phyloP scores from a whole-genome alignment of 331 rosid genomes.

The Malus hybrid region DNA sequence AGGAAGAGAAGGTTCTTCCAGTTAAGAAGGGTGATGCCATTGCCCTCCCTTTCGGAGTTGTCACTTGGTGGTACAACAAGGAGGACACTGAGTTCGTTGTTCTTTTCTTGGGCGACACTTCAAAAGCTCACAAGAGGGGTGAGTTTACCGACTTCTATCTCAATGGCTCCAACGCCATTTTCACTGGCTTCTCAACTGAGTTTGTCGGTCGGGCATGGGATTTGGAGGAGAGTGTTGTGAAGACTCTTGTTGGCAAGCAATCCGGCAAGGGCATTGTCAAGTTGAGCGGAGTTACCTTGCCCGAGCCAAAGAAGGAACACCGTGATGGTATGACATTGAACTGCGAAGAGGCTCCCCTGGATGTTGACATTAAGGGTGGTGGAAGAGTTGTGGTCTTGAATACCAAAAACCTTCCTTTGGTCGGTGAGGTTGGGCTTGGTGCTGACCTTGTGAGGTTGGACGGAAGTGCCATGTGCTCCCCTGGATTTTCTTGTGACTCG shows the following conservation, averaged over 20 bases:
- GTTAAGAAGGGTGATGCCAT: constrained; percentile 76
- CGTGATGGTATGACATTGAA: constrained; percentile 59
- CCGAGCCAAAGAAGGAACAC: constrained; percentile 49
- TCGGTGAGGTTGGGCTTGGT: constrained; percentile 69
- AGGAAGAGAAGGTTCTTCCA: constrained; percentile 66
- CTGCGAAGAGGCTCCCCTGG: constrained; percentile 66
- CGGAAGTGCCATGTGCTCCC: constrained; percentile 77
- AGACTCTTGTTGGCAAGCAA: constrained; percentile 55
- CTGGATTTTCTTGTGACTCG: constrained; percentile 81
- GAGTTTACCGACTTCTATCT: constrained; percentile 68
- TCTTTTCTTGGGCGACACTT: constrained; percentile 74
- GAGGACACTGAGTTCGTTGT: constrained; percentile 64
- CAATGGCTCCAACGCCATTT: constrained; percentile 64
- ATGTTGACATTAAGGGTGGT: constrained; percentile 60
- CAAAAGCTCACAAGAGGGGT: constrained; percentile 71
- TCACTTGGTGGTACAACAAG: constrained; percentile 76
- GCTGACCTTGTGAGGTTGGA: constrained; percentile 79
- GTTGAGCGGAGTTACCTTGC: constrained; percentile 35
- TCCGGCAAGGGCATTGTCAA: constrained; percentile 52
- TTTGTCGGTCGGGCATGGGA: constrained; percentile 84
- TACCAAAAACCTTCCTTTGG: constrained; percentile 78
- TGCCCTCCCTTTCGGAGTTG: constrained; percentile 82
- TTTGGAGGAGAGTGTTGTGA: constrained; percentile 46
- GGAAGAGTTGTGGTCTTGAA: constrained; percentile 81
- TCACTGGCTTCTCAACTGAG: constrained; percentile 65